Base-by-base conservation (phyloP, 805 yeast species). In the Diddensiella transvaalensis region DNA sequence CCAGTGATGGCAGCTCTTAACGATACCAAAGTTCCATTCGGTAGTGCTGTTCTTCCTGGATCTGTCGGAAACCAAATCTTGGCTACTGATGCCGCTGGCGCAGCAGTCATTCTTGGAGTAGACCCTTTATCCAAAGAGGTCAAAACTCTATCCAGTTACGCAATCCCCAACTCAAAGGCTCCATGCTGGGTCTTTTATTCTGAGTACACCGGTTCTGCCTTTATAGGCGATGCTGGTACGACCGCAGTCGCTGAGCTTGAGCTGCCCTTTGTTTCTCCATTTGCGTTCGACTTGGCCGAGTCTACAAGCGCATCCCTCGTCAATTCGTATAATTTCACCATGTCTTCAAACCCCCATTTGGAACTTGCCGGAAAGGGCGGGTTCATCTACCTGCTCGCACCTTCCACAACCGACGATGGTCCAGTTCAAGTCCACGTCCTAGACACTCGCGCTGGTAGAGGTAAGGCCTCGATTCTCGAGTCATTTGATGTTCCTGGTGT, bases 141-240 rank as follows among this genome's bases (percentile, higher is more conserved):
- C 17, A 24, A 15, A 4, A 15, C 29, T 24, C 11, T 36, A 4
- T 21, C 22, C 17, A 44, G 36, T 13, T n/a, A 19, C 13, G 4
- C 48, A 19, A 26, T 26, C 32, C 32, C 32, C 8, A 30, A 22
- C 18, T n/a, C 36, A 13, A 37, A 5, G 35, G 48, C 48, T 13
- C 48, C 48, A 21, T 44, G 48, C 37, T 44, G 48, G 48, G 18
- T 40, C 23, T 15, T 29, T 19, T 44, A 44, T 35, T 19, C 13
- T 18, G 35, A 23, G 8, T 15, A 22, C 18, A 44, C 36, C 22
- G 18, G 41, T 15, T n/a, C 43, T 44, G 17, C 26, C 36, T 44
- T 37, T 18, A 44, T 44, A 13, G 48, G 48, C 4, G 48, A 44
- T 36, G 43, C 42, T 39, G 42, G 42, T 10, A 22, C 36, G 18